phyloP scores from a whole-genome alignment of 208 protist species.

The Naegleria lovaniensis region DNA sequence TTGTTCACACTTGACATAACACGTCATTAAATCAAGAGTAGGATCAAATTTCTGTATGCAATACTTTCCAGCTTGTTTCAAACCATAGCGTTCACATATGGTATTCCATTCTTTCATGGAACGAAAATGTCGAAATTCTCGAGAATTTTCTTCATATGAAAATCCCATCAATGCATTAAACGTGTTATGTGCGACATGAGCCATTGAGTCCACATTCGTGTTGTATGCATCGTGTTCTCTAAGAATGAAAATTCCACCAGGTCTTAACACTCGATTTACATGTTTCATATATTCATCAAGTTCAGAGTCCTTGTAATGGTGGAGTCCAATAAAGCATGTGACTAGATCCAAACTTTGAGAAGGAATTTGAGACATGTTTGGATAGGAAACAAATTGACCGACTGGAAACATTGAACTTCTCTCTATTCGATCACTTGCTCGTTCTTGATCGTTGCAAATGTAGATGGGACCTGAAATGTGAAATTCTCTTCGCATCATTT shows the following conservation, averaged over 20 bases:
- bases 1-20: neutral
- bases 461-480: slow-evolving; percentile 26
- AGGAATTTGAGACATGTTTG: slow-evolving; percentile 29
- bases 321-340: slow-evolving; percentile 47
- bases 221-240: slow-evolving; percentile 44
- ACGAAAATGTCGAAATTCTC: slow-evolving; percentile 36
- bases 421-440: slow-evolving; percentile 40
- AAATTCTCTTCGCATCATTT: neutral
- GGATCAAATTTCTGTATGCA: neutral
- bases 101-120: neutral
- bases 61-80: neutral
- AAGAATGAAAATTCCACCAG: slow-evolving; percentile 49
- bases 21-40: neutral
- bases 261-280: slow-evolving; percentile 36
- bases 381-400: slow-evolving; percentile 36
- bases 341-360: slow-evolving; percentile 42
- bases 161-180: slow-evolving; percentile 54
- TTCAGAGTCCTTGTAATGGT: slow-evolving; percentile 43
- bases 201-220: slow-evolving; percentile 39
- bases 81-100: neutral
- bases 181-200: slow-evolving; percentile 48
- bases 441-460: slow-evolving; percentile 36
- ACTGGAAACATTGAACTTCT: slow-evolving; percentile 32
- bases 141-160: slow-evolving; percentile 23
- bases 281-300: slow-evolving; percentile 31